phyloP scores from a whole-genome alignment of 352 stramenopile genomes.

The Phytophthora fragariaefolia region DNA sequence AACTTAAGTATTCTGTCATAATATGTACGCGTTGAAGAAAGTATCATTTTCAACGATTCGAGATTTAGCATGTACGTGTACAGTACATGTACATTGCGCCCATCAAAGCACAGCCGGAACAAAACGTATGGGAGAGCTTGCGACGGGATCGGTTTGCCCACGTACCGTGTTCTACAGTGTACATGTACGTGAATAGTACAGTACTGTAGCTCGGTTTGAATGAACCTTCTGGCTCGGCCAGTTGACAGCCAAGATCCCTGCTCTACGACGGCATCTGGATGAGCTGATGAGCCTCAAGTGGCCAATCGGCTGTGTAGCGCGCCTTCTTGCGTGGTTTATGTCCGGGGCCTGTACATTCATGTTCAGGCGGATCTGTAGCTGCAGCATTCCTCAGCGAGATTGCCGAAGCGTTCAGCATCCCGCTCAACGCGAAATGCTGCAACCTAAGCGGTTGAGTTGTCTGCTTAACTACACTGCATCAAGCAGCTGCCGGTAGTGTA shows the following conservation, averaged over 20 bases:
- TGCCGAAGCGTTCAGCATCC: no score
- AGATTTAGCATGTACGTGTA: constrained; percentile 14
- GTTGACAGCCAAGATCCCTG: no score
- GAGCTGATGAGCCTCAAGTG: constrained; percentile 5
- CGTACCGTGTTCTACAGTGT: not conserved
- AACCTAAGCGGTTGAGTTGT: no score
- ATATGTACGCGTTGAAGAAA: not conserved
- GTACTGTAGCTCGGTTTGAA: no score
- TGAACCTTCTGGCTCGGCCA: no score
- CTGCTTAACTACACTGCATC: not conserved
- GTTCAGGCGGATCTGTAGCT: no score
- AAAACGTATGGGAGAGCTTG: not conserved
- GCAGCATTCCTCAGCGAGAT: not conserved
- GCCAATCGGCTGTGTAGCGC: not conserved
- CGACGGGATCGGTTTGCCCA: constrained; percentile 2
- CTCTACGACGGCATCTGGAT: constrained; percentile 21
- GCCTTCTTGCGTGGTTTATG: constrained; percentile 8
- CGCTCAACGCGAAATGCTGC: no score
- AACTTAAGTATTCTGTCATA: no score
- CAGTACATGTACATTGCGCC: not conserved
- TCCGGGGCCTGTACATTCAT: no score
- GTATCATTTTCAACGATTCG: constrained; percentile 12
- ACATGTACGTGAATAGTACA: not conserved
- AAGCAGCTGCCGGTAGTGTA: not conserved
- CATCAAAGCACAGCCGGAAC: not conserved